Percentiles rank a stretch among this genome's conserved stretches.
phyloP scores from a whole-genome alignment of 1,284 basidiomycete genomes.

The Apiotrichum mycotoxinovorans region DNA sequence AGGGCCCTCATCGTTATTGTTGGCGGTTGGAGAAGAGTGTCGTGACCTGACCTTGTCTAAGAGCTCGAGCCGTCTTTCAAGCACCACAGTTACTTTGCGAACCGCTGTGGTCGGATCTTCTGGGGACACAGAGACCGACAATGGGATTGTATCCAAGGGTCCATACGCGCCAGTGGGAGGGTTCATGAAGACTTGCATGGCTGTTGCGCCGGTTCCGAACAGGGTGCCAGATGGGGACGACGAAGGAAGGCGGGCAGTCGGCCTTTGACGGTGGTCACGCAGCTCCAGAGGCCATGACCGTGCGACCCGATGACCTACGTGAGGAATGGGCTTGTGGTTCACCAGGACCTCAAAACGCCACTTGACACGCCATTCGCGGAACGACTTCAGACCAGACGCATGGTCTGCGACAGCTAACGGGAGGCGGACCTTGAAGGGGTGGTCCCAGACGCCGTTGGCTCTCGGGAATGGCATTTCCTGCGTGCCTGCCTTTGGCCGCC shows the following conservation, averaged over 20 bases:
- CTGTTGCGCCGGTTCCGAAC: conserved; percentile 20
- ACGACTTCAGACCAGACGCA: conserved; percentile 21
- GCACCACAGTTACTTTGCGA: conserved; percentile 27
- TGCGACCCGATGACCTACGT: conserved; percentile 31
- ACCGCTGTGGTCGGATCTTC: conserved; percentile 24
- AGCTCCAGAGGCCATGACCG: conserved; percentile 32
- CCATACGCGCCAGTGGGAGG: conserved; percentile 33
- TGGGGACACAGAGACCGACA: conserved; percentile 29
- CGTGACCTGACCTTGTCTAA: background rate
- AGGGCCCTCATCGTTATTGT: background rate
- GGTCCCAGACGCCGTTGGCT: conserved; percentile 22
- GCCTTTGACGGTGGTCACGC: conserved; percentile 23
- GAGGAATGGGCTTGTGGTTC: conserved; percentile 39
- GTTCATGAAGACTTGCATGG: conserved; percentile 25
- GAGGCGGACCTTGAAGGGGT: conserved; percentile 30
- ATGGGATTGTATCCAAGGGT: conserved; percentile 29
- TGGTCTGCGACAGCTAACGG: conserved; percentile 27
- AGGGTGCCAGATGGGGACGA: conserved; percentile 27
- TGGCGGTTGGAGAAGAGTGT: background rate
- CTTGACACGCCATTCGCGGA: conserved; percentile 37
- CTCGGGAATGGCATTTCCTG: background rate
- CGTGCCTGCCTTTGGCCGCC: conserved; percentile 20
- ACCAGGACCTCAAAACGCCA: conserved; percentile 40
- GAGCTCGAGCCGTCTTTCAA: conserved; percentile 33
- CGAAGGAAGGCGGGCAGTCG: conserved; percentile 11